Conservation (phyloP, 768 basidiomycete species). For the Podaxis sp. region DNA sequence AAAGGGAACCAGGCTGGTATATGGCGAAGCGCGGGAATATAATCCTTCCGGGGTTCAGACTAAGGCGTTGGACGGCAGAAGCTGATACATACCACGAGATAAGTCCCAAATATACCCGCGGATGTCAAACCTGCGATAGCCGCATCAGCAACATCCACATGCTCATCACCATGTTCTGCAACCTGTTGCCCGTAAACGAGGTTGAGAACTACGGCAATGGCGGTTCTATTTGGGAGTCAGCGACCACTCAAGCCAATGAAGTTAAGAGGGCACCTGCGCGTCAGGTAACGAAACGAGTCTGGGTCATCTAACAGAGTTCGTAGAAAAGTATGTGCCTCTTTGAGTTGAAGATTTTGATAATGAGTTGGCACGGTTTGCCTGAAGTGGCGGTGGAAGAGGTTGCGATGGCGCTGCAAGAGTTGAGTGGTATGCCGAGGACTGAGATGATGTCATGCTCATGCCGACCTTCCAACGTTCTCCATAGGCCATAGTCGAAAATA, state of each 20-base stretch:
- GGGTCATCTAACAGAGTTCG: conserved; percentile 38
- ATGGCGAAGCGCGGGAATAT: conserved; percentile 36
- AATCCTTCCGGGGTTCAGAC: conserved; percentile 24
- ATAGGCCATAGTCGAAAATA: conserved; percentile 35
- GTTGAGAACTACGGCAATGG: conserved; percentile 39
- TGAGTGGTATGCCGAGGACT: background rate
- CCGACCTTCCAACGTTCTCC: conserved; percentile 25
- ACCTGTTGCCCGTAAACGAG: conserved; percentile 41
- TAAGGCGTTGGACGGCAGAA: background rate
- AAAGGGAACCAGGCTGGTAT: conserved; percentile 43
- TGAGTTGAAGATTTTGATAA: conserved; percentile 30
- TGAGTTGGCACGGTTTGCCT: conserved; percentile 23
- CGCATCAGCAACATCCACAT: conserved; percentile 39
- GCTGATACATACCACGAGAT: conserved; percentile 36
- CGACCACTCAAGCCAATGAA: background rate
- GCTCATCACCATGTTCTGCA: conserved; percentile 37
- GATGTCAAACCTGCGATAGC: conserved; percentile 33
- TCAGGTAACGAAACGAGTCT: conserved; percentile 34
- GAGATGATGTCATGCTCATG: conserved; percentile 4
- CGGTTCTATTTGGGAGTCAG: conserved; percentile 23
- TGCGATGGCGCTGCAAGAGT: conserved; percentile 39
- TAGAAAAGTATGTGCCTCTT: conserved; percentile 37
- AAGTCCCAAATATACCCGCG: conserved; percentile 44
- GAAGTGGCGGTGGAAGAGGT: conserved; percentile 39
- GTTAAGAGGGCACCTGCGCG: conserved; percentile 30